Evolutionary conservation across 1,139 yeast genomes (phyloP).

Genomic region (Wickerhamomyces sp.): DNA sequence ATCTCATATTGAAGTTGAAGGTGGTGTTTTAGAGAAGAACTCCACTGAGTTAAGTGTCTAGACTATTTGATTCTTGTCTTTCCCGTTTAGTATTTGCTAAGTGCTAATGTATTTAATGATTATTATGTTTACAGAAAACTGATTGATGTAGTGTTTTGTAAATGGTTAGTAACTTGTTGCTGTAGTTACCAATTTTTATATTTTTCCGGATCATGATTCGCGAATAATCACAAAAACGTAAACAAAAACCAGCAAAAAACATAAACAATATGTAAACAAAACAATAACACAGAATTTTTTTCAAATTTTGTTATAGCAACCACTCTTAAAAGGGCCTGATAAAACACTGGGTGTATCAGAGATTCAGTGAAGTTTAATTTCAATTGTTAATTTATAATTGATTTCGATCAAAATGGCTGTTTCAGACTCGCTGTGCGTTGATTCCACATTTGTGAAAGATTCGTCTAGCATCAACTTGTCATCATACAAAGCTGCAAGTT

Average conservation of each 20-base stretch:
- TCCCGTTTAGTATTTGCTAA: neutral
- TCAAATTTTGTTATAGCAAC: conserved; percentile 1
- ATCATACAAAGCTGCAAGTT: neutral
- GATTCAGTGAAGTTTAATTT: neutral
- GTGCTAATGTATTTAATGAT: neutral
- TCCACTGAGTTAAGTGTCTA: conserved; percentile 1
- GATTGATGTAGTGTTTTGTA: neutral
- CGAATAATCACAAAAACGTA: neutral
- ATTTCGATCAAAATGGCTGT: neutral
- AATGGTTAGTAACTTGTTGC: neutral
- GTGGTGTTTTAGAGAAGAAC: conserved; percentile 4
- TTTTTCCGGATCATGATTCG: no score
- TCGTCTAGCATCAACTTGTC: neutral
- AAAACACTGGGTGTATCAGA: neutral
- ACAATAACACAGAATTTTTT: neutral
- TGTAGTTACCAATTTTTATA: neutral
- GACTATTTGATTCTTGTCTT: neutral
- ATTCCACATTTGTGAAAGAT: neutral
- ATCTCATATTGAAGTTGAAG: conserved; percentile 6
- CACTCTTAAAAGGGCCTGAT: neutral
- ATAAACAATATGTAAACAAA: neutral
- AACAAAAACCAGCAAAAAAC: neutral
- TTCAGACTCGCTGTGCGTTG: conserved; percentile 2
- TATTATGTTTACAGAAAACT: neutral
- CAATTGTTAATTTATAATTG: no score